A percentile compares a stretch with the other conserved stretches of the same genome.
These are phyloP conservation scores for Penicillium lagena DNA, from an alignment of 495 filamentous ascomycete species.

Conservation along the genomic window DNA sequence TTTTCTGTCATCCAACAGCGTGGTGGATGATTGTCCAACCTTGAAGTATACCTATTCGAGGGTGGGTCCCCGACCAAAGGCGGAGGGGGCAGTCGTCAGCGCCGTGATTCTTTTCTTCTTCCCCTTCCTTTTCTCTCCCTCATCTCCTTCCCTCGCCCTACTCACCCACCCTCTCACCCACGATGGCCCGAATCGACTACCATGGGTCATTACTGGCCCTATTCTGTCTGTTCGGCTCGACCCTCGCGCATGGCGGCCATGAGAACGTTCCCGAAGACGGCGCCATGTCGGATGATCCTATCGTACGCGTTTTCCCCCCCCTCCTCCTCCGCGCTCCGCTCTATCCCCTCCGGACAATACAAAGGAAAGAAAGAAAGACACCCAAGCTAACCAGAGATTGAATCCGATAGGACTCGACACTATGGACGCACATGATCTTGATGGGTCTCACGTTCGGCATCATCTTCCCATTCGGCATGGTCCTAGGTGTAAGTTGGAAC, in stretches of 20 bases:
- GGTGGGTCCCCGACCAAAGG: no score
- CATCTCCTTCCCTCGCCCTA: constrained; percentile 4
- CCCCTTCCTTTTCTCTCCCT: constrained; percentile 2
- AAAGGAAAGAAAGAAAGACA: constrained; percentile 2
- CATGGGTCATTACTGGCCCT: constrained; percentile 16
- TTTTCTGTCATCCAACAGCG: no score
- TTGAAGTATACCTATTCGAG: no score
- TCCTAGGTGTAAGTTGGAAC: constrained; percentile 66
- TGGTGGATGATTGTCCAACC: no score
- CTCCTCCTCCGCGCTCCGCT: no score
- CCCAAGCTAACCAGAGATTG: constrained; percentile 1
- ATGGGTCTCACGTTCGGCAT: constrained; percentile 84
- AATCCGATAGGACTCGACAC: constrained; percentile 57
- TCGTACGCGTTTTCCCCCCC: constrained; percentile 48
- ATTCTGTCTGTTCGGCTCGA: constrained; percentile 26
- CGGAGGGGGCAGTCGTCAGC: no score
- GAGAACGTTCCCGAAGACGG: constrained; percentile 69
- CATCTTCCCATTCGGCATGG: constrained; percentile 92
- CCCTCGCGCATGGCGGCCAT: constrained; percentile 67
- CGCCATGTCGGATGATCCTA: constrained; percentile 71
- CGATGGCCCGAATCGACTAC: constrained; percentile 8
- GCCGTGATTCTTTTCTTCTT: constrained; percentile 6
- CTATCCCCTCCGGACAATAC: no score
- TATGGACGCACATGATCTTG: constrained; percentile 94
- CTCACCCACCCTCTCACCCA: constrained; percentile 1